Evolutionary conservation across 2,329 filamentous ascomycete species (phyloP), one percentile per base, ranked within the genome.

Genomic region (Phaeosphaeriaceae sp.): DNA sequence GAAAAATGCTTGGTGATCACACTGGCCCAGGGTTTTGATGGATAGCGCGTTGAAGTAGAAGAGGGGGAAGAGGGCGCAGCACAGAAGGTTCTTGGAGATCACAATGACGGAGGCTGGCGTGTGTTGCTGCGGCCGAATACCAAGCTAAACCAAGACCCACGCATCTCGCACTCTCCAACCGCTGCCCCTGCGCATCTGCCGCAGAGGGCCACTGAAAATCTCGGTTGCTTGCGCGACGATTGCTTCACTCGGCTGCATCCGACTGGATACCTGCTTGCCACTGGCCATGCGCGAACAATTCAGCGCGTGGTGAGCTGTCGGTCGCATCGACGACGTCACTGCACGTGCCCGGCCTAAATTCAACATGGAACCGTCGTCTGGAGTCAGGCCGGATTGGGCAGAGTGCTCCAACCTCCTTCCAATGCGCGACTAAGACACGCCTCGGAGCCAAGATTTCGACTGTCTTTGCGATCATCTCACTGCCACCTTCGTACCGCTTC

Each of bases 11-110:
- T 36, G 31, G 31, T 36, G 31, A 15, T 36, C 31, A 15, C 31
- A 3, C 31, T 36, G 31, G 31, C 31, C 6, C n/a, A 11, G 15
- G 42, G 13, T 19, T 22, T 20, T 22, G 40, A 45, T 45, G 31
- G 31, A n/a, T 47, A 47, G 45, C 45, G 45, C 45, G 45, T 25
- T 25, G 45, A 47, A 13, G 11, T 11, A 25, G 22, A 47, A 22
- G 45, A 47, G 45, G 45, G 45, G 45, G 45, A 21, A 47, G 45
- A 25, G 22, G 45, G 45, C 45, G 45, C 45, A 47, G 45, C 45
- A 44, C 31, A 36, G 31, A 36, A 36, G 13, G 31, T 11, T 36
- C 31, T 36, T 36, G 31, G 31, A 13, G 31, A 36, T 36, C 31
- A 11, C 31, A 36, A 36, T 36, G 31, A 36, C 31, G 31, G 31